Evolutionary conservation across 108 stramenopile genomes (phyloP), one percentile per base, ranked within the genome.

Genomic region (Chaetoceros tenuissimus): DNA sequence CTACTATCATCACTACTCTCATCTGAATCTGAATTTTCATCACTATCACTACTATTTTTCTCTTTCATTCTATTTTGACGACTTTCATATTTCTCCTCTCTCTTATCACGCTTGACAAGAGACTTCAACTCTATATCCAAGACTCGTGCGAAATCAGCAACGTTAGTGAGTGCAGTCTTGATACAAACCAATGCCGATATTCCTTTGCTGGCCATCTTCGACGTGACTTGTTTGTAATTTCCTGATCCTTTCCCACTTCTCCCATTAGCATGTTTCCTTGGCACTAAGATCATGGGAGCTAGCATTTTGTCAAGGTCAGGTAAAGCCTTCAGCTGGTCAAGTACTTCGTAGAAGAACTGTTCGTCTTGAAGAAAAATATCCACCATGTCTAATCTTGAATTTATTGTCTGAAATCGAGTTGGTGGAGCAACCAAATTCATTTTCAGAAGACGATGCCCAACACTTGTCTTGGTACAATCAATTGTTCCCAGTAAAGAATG

Each of bases 371-470:
- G 61, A 46, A 94, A 81, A 2, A 73, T 64, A 66, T 94, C 93
- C 20, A 94, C 89, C 0, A 94, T 69, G 48, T 94, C 87, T 40
- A 87, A 58, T n/a, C 93, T 68, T 18, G 87, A 73, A 27, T 85
- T 66, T 51, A 91, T 94, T 1, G 93, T 94, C 50, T 82, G 81
- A 23, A 78, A 50, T 43, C 81, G 50, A 8, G 72, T 75, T 1
- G 87, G 85, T 19, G 93, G 93, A 0, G 93, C 85, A 80, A 90
- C 87, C 27, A 94, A 59, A 68, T 81, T 94, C 7, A 83, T 75
- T 34, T 89, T 61, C 22, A 94, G 71, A 24, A 94, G 67, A 5
- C 86, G 79, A 34, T 70, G 69, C 24, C 93, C 93, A 24, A 94
- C 89, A 5, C 76, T 77, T 7, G 93, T 94, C 63, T 89, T 88